Evolutionary conservation across 495 filamentous ascomycete genomes (phyloP), one percentile per base, ranked within the genome.

Genomic region (Amniculicola lignicola): DNA sequence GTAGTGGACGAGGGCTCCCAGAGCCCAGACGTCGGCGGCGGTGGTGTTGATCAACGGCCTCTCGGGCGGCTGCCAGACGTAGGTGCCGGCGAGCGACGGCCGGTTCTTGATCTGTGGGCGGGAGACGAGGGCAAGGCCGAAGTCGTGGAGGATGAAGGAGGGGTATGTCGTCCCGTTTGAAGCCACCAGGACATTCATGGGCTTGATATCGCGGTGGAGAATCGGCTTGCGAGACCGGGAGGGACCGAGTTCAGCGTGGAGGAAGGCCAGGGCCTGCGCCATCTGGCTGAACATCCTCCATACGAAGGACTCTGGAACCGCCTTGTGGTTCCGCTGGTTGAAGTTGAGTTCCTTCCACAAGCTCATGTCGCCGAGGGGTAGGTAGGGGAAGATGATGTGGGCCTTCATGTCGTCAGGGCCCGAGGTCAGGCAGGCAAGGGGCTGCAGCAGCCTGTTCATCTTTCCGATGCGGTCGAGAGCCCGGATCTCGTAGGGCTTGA

Each of bases 201-300:
- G 60, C 51, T 66, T 66, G 51, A 64, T 42, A 25, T 63, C 60
- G 5, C 51, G 55, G 35, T 66, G 63, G n/a, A 63, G 12, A 1
- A 60, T 2, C 6, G 16, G 6, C 6, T 18, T 9, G 29, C 7
- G n/a, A 33, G 29, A 33, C 6, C 10, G 10, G 6, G 7, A 9
- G 7, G 49, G 40, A n/a, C 43, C 43, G 6, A 54, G 3, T 9
- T 24, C 55, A 14, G 50, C 40, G 9, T 64, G 61, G 15, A 64
- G 44, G 48, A 59, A 56, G 0, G 55, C 55, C 4, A 64, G 27
- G 9, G 61, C 61, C 29, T 63, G 61, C 3, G 25, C 15, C 43
- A 63, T 58, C 28, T 59, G 61, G 15, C 55, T 41, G 18, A 59
- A 52, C 39, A 51, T 47, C 5, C 55, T 49, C 61, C 61, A 64